These are phyloP conservation scores for Solanum lycopersicoides DNA, from an alignment of 257 asterid species.

Conservation along the genomic window DNA sequence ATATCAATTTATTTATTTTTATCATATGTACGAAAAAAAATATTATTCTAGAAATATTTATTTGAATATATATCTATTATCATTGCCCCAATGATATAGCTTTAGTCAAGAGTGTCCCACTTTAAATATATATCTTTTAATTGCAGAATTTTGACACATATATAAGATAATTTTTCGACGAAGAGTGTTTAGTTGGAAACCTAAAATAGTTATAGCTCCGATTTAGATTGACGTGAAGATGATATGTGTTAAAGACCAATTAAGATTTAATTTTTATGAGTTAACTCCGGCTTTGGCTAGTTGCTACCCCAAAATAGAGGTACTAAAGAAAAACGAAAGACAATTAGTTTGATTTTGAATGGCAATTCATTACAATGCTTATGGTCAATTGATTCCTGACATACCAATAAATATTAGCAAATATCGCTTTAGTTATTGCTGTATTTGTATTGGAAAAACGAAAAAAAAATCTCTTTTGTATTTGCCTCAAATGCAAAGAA, in stretches of 20 bases:
- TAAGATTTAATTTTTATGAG: too few species aligned
- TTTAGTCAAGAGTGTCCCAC: too few species aligned
- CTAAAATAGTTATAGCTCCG: neutral
- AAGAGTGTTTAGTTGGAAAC: neutral
- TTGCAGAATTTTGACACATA: fast-evolving
- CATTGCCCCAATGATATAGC: too few species aligned
- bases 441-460: neutral
- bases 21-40: neutral
- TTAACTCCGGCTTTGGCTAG: neutral
- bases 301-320: neutral
- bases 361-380: neutral
- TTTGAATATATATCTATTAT: too few species aligned
- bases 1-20: too few species aligned
- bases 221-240: too few species aligned
- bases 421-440: neutral
- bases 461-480: neutral
- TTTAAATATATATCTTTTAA: neutral
- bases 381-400: neutral
- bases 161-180: fast-evolving
- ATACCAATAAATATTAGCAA: neutral
- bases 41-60: neutral
- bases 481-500: neutral
- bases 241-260: too few species aligned
- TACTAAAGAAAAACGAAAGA: neutral
- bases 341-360: neutral